Percentiles rank a stretch among this genome's conserved stretches.
phyloP scores from a whole-genome alignment of 2,329 filamentous ascomycete species.

The Tolypocladium tropicale region DNA sequence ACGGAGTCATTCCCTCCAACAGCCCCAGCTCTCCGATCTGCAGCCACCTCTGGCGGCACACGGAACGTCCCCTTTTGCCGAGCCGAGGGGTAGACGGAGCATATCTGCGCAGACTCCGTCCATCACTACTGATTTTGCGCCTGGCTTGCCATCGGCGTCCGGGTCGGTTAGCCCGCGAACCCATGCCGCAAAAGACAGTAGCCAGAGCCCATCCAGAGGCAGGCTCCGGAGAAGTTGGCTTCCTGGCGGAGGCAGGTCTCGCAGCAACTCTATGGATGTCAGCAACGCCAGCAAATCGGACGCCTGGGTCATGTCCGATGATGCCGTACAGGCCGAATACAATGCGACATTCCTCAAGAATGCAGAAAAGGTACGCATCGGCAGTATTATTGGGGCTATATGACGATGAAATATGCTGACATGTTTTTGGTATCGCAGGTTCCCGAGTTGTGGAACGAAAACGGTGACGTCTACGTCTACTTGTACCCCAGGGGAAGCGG shows the following conservation, averaged over 20 bases:
- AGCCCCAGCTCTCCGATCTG: slow-evolving; percentile 12
- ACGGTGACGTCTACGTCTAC: slow-evolving; percentile 46
- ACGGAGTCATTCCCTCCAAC: slow-evolving; percentile 23
- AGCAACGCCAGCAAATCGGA: slow-evolving; percentile 12
- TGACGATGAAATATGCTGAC: slow-evolving; percentile 1
- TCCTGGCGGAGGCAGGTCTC: slow-evolving; percentile 35
- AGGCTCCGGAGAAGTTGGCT: slow-evolving; percentile 44
- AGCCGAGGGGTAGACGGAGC: slow-evolving; percentile 32
- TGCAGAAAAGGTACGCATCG: slow-evolving; percentile 40
- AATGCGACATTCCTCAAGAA: slow-evolving; percentile 40
- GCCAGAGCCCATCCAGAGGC: slow-evolving; percentile 34
- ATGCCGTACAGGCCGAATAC: slow-evolving; percentile 42
- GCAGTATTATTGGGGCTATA: background rate
- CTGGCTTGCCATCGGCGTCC: slow-evolving; percentile 19
- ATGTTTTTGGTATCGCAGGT: slow-evolving; percentile 32
- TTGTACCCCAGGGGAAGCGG: slow-evolving; percentile 41
- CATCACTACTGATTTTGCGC: slow-evolving; percentile 13
- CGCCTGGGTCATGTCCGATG: slow-evolving; percentile 47
- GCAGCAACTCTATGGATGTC: slow-evolving; percentile 35
- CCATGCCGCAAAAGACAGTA: slow-evolving; percentile 18
- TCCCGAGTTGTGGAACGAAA: slow-evolving; percentile 56
- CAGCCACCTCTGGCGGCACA: slow-evolving; percentile 14
- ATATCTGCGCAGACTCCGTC: slow-evolving; percentile 35
- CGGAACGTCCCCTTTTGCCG: slow-evolving; percentile 21
- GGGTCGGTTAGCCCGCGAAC: slow-evolving; percentile 18